Evolutionary conservation across 1,284 basidiomycete genomes (phyloP).

Genomic region (Porogramme epimiltina): DNA sequence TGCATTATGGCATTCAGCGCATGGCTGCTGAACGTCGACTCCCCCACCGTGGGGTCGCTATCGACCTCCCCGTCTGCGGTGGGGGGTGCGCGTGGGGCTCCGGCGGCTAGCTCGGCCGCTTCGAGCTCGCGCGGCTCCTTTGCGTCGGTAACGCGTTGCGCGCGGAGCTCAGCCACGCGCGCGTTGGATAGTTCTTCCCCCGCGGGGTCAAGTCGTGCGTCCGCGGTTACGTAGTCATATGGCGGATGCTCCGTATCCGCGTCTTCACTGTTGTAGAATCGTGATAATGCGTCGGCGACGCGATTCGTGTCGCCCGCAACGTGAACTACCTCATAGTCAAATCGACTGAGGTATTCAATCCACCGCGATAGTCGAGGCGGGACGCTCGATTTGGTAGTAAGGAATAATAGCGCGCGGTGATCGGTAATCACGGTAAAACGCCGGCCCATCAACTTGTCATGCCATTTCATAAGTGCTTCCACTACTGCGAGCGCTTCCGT

Average conservation of each 20-base stretch:
- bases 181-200: conserved; percentile 20
- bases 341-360: conserved; percentile 37
- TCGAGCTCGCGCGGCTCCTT: too few species aligned
- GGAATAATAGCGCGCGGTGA: conserved; percentile 38
- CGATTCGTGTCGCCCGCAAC: conserved; percentile 34
- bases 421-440: conserved; percentile 37
- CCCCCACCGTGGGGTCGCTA: too few species aligned
- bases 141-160: neutral
- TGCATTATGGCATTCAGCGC: neutral
- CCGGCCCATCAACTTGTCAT: conserved; percentile 34
- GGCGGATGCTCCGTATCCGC: conserved; percentile 18
- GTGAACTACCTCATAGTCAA: conserved; percentile 35
- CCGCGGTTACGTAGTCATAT: conserved; percentile 31
- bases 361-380: conserved; percentile 22
- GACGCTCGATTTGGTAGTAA: conserved; percentile 8
- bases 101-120: too few species aligned
- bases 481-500: conserved; percentile 37
- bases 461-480: conserved; percentile 38
- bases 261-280: conserved; percentile 34
- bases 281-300: conserved; percentile 35
- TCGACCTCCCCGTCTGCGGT: too few species aligned
- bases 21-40: neutral
- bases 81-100: too few species aligned
- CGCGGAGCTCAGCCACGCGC: conserved; percentile 7
- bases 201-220: conserved; percentile 28